Evolutionary conservation across 2,329 filamentous ascomycete species (phyloP).

Genomic region (Aspergillus pseudoviridinutans): DNA sequence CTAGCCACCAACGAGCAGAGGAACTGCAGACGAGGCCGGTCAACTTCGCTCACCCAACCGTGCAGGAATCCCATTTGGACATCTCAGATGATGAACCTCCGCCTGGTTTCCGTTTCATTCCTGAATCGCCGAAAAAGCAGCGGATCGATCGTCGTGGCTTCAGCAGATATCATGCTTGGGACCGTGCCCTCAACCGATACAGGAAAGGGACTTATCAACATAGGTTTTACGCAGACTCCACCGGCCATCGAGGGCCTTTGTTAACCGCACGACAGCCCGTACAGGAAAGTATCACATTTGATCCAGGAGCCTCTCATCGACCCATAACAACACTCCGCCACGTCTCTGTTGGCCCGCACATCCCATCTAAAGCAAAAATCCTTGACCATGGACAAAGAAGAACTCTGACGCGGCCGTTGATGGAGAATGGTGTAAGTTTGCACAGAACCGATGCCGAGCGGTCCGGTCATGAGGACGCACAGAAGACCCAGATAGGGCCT

Average conservation of each 20-base stretch:
- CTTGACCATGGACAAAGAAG: conserved; percentile 10
- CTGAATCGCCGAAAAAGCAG: conserved; percentile 27
- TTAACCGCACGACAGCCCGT: conserved; percentile 16
- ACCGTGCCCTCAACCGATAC: conserved; percentile 41
- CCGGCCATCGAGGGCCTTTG: conserved; percentile 15
- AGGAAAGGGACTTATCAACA: conserved; percentile 20
- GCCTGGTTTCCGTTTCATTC: conserved; percentile 35
- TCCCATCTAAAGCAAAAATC: conserved; percentile 11
- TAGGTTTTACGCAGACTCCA: conserved; percentile 3
- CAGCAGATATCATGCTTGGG: conserved; percentile 46
- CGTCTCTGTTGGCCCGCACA: conserved; percentile 13
- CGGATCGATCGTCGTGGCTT: conserved; percentile 42
- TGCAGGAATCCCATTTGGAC: conserved; percentile 22
- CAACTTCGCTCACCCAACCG: conserved; percentile 18
- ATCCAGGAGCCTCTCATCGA: conserved; percentile 11
- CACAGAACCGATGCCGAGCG: background rate
- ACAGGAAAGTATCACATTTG: conserved; percentile 13
- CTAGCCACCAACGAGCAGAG: conserved; percentile 34
- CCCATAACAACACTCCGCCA: conserved; percentile 4
- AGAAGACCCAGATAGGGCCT: background rate
- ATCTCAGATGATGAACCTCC: conserved; percentile 34
- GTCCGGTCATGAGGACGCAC: background rate
- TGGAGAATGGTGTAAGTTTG: conserved; percentile 19
- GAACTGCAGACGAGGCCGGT: conserved; percentile 31
- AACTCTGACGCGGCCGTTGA: conserved; percentile 5